Conservation (phyloP, 2,329 filamentous ascomycete species). For the Daldinia sp. region DNA sequence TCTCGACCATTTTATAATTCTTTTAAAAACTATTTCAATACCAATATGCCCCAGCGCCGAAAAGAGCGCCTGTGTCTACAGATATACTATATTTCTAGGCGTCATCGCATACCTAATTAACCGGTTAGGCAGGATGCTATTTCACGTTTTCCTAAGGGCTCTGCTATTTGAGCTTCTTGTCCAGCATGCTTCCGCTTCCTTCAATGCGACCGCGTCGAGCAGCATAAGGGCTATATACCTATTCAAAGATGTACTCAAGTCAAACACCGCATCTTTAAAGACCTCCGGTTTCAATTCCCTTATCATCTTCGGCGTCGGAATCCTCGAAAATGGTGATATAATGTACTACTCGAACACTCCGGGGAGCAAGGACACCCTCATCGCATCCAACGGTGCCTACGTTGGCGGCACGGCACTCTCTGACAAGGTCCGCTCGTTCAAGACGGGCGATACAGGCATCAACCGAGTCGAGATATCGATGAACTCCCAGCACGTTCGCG, state of each 20-base stretch:
- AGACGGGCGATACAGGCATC: conserved; percentile 47
- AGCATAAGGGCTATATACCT: conserved; percentile 49
- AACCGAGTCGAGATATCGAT: conserved; percentile 54
- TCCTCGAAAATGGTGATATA: conserved; percentile 53
- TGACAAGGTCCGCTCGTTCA: conserved; percentile 55
- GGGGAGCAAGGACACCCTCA: conserved; percentile 48
- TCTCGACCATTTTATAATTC: conserved; percentile 4
- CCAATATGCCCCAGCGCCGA: neutral
- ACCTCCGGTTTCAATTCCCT: conserved; percentile 54
- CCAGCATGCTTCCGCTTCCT: conserved; percentile 23
- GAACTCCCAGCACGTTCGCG: conserved; percentile 53
- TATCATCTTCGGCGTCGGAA: conserved; percentile 55
- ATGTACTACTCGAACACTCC: conserved; percentile 56
- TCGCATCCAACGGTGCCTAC: conserved; percentile 54
- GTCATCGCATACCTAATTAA: neutral
- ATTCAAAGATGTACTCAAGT: conserved; percentile 56
- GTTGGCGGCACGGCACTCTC: conserved; percentile 58
- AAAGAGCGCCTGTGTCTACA: neutral
- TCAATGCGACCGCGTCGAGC: conserved; percentile 25
- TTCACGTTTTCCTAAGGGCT: conserved; percentile 16
- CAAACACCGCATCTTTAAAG: conserved; percentile 52
- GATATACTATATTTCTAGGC: neutral
- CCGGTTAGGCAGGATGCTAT: no score
- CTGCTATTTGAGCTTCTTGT: conserved; percentile 33
- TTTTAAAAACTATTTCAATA: conserved; percentile 10